These are phyloP conservation scores for Salix dunnii DNA, from an alignment of 345 rosid species.

Conservation along the genomic window DNA sequence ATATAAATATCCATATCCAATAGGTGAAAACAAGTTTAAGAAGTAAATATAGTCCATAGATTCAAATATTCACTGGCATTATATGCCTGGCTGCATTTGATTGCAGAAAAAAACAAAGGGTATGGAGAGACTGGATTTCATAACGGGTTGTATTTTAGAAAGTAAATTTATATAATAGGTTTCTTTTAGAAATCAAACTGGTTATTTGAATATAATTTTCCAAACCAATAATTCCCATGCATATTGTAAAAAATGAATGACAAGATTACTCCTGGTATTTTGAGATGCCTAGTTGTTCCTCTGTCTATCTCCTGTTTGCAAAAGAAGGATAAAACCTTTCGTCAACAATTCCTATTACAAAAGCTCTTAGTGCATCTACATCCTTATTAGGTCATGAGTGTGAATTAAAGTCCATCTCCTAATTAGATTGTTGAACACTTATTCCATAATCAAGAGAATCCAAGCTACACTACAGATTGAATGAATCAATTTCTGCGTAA, in stretches of 20 bases:
- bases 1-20: constrained; percentile 8
- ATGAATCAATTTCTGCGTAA: not conserved
- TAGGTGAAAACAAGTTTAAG: constrained; percentile 3
- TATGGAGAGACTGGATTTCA: not conserved
- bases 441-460: not conserved
- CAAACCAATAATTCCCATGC: not conserved
- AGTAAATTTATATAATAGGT: not conserved
- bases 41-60: not conserved
- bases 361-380: not conserved
- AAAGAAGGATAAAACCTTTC: not conserved
- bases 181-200: not conserved
- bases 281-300: not conserved
- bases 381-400: not conserved
- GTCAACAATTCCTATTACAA: not conserved
- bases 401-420: not conserved
- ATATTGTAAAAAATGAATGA: not conserved
- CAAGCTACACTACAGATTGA: not conserved
- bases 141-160: not conserved
- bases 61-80: not conserved
- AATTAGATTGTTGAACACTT: not conserved
- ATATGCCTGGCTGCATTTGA: not conserved
- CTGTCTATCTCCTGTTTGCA: not conserved
- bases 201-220: not conserved
- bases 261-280: not conserved
- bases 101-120: not conserved